Evolutionary conservation across 192 early-diverging fungal genomes (phyloP).

Genomic region (Coemansia sp.): DNA sequence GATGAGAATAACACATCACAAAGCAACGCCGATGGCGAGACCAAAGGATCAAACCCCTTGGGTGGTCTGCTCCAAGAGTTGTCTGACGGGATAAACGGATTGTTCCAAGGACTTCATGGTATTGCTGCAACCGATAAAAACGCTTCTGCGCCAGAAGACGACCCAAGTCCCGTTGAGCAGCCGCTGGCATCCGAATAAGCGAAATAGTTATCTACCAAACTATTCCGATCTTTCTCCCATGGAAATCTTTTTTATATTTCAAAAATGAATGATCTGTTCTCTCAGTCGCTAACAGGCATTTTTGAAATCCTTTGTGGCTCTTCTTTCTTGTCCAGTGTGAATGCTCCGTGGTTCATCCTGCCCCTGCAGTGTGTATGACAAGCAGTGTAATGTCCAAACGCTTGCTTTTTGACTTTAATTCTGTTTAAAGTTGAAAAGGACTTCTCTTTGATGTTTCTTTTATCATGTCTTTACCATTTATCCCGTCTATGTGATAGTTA

Average conservation of each 20-base stretch:
- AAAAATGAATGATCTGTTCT: neutral
- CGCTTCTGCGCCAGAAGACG: slow-evolving; percentile 9
- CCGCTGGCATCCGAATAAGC: slow-evolving; percentile 12
- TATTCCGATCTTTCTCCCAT: neutral
- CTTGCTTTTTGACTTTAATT: neutral
- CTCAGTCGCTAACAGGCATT: neutral
- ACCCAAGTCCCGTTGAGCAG: slow-evolving; percentile 28
- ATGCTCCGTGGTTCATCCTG: neutral
- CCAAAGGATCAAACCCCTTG: slow-evolving; percentile 24
- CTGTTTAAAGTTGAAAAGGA: neutral
- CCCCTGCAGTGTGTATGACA: neutral
- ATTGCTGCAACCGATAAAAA: slow-evolving; percentile 1
- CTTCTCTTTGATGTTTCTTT: neutral
- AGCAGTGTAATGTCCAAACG: neutral
- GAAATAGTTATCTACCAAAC: neutral
- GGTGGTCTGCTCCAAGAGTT: slow-evolving; percentile 25
- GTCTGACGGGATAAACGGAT: slow-evolving; percentile 24
- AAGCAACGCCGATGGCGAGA: neutral
- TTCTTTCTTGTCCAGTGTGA: neutral
- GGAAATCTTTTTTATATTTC: neutral
- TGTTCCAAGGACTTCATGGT: slow-evolving; percentile 27
- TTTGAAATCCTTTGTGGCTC: slow-evolving; percentile 2
- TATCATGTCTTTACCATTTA: neutral
- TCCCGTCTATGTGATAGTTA: neutral
- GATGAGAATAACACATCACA: neutral